Evolutionary conservation across 371 early-diverging fungal species (phyloP), one percentile per base, ranked within the genome.

Genomic region (Mucor piriformis): DNA sequence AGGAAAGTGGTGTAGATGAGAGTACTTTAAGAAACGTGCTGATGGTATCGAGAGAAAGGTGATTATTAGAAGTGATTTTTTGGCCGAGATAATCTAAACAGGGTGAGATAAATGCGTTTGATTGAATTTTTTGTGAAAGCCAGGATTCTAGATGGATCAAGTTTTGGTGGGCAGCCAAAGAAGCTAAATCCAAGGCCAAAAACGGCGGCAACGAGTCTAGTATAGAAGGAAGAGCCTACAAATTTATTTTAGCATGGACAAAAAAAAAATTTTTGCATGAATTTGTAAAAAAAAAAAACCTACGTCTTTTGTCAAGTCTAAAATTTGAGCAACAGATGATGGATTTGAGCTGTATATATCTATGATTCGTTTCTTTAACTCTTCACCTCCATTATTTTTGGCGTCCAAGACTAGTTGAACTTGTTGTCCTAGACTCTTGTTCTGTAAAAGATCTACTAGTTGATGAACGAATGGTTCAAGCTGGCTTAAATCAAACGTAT

Each of bases 81-180:
- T 88, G 87, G 35, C 68, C 74, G 35, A 95, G 63, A 67, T 89
- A 94, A 20, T 91, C 90, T 61, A 95, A 64, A 53, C 89, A 89
- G 1, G 86, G 85, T 23, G 72, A 72, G 24, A 89, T 65, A 72
- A 93, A 94, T 7, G 70, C 43, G 50, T 88, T 88, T 5, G 29
- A 29, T 29, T 86, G 84, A 42, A 38, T 40, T 38, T 46, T 32
- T 61, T 16, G 1, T 64, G 58, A 3, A 93, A 95, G 76, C 94
- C 94, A 95, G 63, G 88, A 88, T 60, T 94, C 93, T 5, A 94
- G 67, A 52, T 91, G 90, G 2, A 95, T 69, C 40, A 82, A 83
- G 49, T 92, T 91, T 34, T 91, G 69, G 10, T 89, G 74, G 5
- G 86, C 86, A 3, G 95, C 93, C 5, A 92, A 69, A 0, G 88